Base-by-base conservation (phyloP, 2,329 filamentous ascomycete genomes). In the Parascedosporium putredinis region DNA sequence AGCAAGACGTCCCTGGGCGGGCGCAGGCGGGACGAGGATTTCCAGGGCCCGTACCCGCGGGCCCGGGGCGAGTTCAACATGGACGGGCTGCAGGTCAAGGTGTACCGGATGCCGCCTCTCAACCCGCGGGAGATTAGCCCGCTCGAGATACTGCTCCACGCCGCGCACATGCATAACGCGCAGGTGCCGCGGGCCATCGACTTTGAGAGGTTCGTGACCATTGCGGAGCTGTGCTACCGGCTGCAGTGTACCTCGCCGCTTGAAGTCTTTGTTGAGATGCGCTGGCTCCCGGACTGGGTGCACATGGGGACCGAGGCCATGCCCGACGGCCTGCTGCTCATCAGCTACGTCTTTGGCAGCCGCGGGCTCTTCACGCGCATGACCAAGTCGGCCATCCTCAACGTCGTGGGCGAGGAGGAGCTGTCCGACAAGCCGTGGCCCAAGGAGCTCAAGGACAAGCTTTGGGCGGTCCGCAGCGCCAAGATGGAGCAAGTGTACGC, bases 31-130 rank as follows among this genome's bases (percentile, higher is more conserved):
- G 24, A 42, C 8, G 20, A 23, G 3, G 20, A 18, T 10, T 14
- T 33, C 14, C 31, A 23, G 16, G 20, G 43, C 24, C 51, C 16
- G 12, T 47, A 45, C 45, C 55, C 33, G 45, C 55, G 47, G 43
- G 52, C 61, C 20, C 58, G 50, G 9, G 36, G 20, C 2, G 23
- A 34, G 27, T 25, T 34, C 38, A 24, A 10, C 27, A 61, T 64
- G 27, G 70, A 76, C 47, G 70, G 70, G 1, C 63, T 64, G 5
- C 66, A 70, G 53, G 68, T 68, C 2, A 69, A 62, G 53, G 55
- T 77, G 1, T 77, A 74, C 53, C 68, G 70, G 9, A 77, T 78
- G 74, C 72, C 74, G 2, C 74, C 77, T 55, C 57, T 65, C 24
- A 74, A 77, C 54, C 53, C 65, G 5, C 73, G 76, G 48, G 60